These are phyloP conservation scores for Sporothrix variecibatus DNA, from an alignment of 2,329 filamentous ascomycete genomes.

Conservation along the genomic window DNA sequence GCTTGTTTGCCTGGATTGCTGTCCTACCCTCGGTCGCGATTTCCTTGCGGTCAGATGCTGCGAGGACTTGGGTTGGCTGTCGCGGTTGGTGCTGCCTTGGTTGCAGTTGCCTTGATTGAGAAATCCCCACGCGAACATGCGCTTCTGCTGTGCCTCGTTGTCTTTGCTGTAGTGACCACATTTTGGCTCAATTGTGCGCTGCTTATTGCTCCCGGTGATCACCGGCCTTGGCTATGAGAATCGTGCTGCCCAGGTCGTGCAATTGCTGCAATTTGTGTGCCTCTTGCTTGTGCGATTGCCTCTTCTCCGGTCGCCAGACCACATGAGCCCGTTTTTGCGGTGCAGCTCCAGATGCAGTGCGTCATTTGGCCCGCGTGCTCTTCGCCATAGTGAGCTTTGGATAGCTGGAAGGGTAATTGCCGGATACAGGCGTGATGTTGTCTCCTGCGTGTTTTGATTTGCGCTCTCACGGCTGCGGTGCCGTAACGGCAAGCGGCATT, in stretches of 20 bases:
- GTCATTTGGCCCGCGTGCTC: background rate
- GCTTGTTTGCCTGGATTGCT: background rate
- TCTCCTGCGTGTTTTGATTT: background rate
- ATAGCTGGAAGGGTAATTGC: background rate
- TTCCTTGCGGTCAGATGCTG: background rate
- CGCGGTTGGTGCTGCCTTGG: conserved; percentile 8
- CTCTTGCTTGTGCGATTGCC: background rate
- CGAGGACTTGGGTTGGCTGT: background rate
- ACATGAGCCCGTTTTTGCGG: conserved; percentile 14
- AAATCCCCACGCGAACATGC: background rate
- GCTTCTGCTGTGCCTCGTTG: background rate
- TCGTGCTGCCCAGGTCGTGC: background rate
- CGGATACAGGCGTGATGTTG: background rate
- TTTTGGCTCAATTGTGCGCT: background rate
- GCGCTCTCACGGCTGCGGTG: background rate
- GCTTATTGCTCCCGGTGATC: background rate
- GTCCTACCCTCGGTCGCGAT: conserved; percentile 1
- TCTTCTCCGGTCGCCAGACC: background rate
- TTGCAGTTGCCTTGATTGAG: background rate
- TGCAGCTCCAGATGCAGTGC: background rate
- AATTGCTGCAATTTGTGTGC: background rate
- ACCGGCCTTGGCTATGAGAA: conserved; percentile 9
- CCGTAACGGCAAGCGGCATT: background rate
- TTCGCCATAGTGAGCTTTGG: background rate
- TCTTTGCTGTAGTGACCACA: background rate